Evolutionary conservation across 2,329 filamentous ascomycete species (phyloP), one percentile per base, ranked within the genome.

Genomic region (Pseudocercospora crystallina): DNA sequence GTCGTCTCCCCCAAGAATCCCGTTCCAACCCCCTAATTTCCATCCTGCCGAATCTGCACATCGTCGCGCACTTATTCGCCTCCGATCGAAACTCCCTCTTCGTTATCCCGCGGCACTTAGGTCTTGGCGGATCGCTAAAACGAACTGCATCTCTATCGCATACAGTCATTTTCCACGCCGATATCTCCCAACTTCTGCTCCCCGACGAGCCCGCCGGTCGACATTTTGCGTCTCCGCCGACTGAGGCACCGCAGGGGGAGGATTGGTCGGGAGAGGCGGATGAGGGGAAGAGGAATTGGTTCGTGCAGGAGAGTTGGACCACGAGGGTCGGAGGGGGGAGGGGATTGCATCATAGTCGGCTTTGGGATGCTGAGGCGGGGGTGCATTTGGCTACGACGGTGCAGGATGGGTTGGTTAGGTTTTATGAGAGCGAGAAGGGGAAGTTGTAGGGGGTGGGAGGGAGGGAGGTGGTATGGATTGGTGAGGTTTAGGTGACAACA

Each of bases 361-460:
- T 33, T 15, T 43, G 41, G n/a, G 29, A 33, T 8, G 29, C 13
- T 5, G 29, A 43, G 13, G 32, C 40, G n/a, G 40, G 40, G 5
- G 29, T 43, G 29, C 26, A 43, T 33, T 14, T 33, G 31, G 40
- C 40, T 7, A 43, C 40, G 40, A 43, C 40, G 40, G 4, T 43
- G 20, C 40, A 31, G 26, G 40, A 43, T 43, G 40, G 40, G 33
- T 13, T 43, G 13, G 26, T 43, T 8, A 43, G 40, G 30, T 43
- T 43, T 20, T 11, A n/a, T 12, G 30, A 34, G 29, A 17, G 41
- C 11, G 5, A 1, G 5, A 15, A 11, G 8, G 41, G 31, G 11
- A 43, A 43, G 40, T 26, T 43, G 20, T 43, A 39, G 36, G 7
- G n/a, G n/a, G n/a, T n/a, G n/a, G n/a, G n/a, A n/a, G n/a, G n/a